Conservation (phyloP, 1,284 basidiomycete genomes). For the Ustilago hordei region DNA sequence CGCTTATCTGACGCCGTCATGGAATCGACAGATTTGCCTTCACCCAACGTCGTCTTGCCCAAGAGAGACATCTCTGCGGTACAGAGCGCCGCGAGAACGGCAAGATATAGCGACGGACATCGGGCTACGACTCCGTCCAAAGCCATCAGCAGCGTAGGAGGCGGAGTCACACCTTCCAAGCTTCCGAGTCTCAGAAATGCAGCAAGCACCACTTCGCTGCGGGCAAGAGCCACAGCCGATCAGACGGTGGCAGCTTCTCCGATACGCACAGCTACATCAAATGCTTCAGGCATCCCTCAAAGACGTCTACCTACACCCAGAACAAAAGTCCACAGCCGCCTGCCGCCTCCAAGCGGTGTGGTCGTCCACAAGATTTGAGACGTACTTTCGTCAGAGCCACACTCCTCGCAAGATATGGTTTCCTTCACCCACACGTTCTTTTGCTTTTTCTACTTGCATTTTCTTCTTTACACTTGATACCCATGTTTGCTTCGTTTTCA, state of each 20-base stretch:
- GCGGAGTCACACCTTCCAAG: slow-evolving; percentile 34
- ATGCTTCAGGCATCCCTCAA: neutral
- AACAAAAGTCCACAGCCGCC: neutral
- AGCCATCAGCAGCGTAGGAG: slow-evolving; percentile 14
- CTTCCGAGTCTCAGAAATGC: slow-evolving; percentile 26
- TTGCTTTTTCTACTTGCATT: neutral
- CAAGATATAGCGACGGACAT: slow-evolving; percentile 15
- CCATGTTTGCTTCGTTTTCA: slow-evolving; percentile 12
- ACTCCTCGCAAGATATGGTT: neutral
- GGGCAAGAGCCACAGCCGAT: neutral
- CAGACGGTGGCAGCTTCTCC: neutral
- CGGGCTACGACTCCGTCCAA: slow-evolving; percentile 13
- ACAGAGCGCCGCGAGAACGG: neutral
- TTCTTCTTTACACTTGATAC: slow-evolving; percentile 5
- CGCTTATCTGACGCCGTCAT: neutral
- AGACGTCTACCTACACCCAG: slow-evolving; percentile 5
- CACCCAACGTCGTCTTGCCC: neutral
- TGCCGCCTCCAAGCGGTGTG: neutral
- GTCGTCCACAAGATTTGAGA: neutral
- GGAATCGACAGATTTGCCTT: neutral
- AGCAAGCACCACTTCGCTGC: slow-evolving; percentile 23
- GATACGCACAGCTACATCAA: neutral
- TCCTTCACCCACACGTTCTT: neutral
- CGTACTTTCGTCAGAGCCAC: neutral
- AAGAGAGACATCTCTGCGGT: neutral